These are phyloP conservation scores for Linnemannia hyalina DNA, from an alignment of 192 early-diverging fungal species.

Conservation along the genomic window DNA sequence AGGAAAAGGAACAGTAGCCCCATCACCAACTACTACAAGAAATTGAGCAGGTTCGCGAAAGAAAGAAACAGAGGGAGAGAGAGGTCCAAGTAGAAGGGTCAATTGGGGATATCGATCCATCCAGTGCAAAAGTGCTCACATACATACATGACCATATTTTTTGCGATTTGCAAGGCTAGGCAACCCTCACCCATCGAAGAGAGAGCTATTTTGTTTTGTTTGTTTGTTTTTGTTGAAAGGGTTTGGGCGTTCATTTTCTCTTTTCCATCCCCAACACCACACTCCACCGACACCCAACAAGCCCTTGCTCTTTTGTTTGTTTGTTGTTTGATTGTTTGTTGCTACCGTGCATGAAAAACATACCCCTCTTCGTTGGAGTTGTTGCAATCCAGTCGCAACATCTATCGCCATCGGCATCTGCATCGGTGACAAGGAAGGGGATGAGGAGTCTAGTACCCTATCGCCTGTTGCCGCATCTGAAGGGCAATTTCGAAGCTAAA, in stretches of 20 bases:
- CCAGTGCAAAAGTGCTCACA: background rate
- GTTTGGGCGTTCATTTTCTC: background rate
- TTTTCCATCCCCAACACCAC: background rate
- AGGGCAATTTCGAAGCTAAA: too few relatives aligned
- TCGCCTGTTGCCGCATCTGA: background rate
- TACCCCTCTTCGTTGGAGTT: background rate
- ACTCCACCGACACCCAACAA: background rate
- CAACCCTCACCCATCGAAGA: background rate
- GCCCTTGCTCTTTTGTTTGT: background rate
- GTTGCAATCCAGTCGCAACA: background rate
- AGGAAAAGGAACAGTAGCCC: background rate
- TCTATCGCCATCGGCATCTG: background rate
- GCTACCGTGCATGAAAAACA: background rate
- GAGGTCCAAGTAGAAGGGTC: background rate
- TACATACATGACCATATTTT: background rate
- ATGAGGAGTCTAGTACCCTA: background rate
- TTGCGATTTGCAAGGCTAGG: background rate
- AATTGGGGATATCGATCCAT: constrained; percentile 3
- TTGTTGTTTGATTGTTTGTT: background rate
- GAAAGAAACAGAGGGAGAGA: background rate
- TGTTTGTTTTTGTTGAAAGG: background rate
- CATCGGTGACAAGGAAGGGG: background rate
- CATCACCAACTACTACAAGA: background rate
- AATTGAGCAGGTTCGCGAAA: too few relatives aligned
- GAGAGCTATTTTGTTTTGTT: background rate